phyloP scores from a whole-genome alignment of 176 grass and related monocot species.

The Phoenix roebelenii region DNA sequence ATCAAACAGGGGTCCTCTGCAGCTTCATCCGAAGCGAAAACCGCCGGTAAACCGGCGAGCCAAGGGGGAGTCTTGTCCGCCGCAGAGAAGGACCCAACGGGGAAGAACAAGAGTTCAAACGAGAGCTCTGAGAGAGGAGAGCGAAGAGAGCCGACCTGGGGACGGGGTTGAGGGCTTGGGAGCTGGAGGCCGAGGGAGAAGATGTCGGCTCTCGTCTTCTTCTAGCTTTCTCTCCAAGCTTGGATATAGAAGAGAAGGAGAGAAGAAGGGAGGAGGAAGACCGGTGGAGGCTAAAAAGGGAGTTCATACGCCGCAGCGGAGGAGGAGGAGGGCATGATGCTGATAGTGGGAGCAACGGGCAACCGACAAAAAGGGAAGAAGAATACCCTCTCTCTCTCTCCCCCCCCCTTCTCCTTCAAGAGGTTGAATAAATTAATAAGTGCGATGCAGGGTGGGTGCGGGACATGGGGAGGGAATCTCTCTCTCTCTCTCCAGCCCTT shows the following conservation, averaged over 20 bases:
- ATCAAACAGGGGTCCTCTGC: background rate
- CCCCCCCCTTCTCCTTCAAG: background rate
- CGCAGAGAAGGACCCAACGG: background rate
- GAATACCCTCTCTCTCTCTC: background rate
- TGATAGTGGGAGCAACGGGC: background rate
- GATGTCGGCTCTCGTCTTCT: background rate
- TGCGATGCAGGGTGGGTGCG: background rate
- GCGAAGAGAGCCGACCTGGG: background rate
- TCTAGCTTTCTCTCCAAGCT: background rate
- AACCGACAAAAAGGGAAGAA: slow-evolving; percentile 18
- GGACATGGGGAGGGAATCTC: background rate
- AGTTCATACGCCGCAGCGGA: background rate
- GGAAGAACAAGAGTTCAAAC: slow-evolving; percentile 1
- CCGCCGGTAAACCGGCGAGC: too few relatives aligned
- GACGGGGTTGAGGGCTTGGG: background rate
- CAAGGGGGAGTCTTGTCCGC: too few relatives aligned
- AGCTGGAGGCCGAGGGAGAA: slow-evolving; percentile 1
- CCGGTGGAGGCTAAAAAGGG: slow-evolving; percentile 5
- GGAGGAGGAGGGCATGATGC: background rate
- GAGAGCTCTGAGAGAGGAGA: slow-evolving; percentile 1
- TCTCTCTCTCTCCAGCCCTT: background rate
- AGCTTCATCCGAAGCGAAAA: too few relatives aligned
- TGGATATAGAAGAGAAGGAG: background rate
- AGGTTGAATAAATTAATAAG: background rate
- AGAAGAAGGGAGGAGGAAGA: slow-evolving; percentile 18